Percentiles rank a stretch among this genome's conserved stretches.
Conservation (phyloP, 169 alveolate genomes). For the Eimeria maxima region DNA sequence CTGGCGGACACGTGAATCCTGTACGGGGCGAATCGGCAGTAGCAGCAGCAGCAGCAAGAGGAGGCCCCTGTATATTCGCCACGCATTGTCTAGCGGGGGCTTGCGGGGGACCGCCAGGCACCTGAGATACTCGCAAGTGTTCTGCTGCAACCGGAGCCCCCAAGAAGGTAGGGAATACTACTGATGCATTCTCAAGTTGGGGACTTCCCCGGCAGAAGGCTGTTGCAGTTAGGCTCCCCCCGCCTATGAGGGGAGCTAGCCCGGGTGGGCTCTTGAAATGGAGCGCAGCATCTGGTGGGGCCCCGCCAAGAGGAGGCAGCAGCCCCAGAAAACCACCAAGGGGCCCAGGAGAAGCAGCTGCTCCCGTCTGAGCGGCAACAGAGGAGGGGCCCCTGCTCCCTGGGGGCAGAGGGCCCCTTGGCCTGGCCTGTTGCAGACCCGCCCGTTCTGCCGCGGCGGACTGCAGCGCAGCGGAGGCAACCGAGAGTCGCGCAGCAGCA, state of each 20-base stretch:
- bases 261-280: not conserved
- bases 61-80: not conserved
- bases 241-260: not conserved
- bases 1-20: not conserved
- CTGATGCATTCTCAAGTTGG: not conserved
- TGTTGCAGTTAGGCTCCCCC: not conserved
- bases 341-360: not conserved
- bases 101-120: not conserved
- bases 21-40: not conserved
- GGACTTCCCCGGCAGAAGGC: not conserved
- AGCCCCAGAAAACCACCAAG: not conserved
- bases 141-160: slow-evolving; percentile 8
- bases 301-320: not conserved
- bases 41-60: not conserved
- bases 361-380: no score
- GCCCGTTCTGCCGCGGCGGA: slow-evolving; percentile 70
- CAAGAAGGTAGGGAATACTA: not conserved
- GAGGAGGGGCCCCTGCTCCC: no score
- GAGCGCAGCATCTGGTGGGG: not conserved
- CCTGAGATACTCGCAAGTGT: not conserved
- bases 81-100: not conserved
- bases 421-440: slow-evolving; percentile 2
- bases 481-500: slow-evolving; percentile 50
- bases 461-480: slow-evolving; percentile 58
- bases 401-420: not conserved